These are phyloP conservation scores for Calonectria fujianensis DNA, from an alignment of 2,329 filamentous ascomycete genomes.

Conservation along the genomic window DNA sequence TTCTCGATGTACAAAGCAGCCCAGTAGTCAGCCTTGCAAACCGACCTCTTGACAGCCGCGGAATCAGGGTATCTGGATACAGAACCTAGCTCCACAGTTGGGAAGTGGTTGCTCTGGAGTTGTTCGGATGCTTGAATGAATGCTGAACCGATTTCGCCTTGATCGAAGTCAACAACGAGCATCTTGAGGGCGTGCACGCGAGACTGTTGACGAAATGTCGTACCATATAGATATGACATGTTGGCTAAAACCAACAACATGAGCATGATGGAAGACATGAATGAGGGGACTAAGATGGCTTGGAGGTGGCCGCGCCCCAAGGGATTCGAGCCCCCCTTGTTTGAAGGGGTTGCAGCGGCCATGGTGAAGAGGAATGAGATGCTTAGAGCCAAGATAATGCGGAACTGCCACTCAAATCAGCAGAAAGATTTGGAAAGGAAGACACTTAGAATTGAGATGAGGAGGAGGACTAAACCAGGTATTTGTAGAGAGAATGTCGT, in stretches of 20 bases:
- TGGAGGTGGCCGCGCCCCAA: neutral
- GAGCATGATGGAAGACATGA: constrained; percentile 25
- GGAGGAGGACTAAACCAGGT: neutral
- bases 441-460: neutral
- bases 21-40: constrained; percentile 21
- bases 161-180: constrained; percentile 31
- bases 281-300: constrained; percentile 1
- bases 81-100: constrained; percentile 3
- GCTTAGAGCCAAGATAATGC: neutral
- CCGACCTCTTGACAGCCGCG: constrained; percentile 5
- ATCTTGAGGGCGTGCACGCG: constrained; percentile 30
- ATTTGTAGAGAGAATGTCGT: neutral
- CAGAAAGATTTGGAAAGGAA: neutral
- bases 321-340: neutral
- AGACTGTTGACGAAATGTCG: constrained; percentile 5
- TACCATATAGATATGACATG: constrained; percentile 25
- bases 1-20: constrained; percentile 24
- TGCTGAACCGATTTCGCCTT: neutral
- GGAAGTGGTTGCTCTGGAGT: constrained; percentile 14
- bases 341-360: neutral
- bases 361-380: neutral
- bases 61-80: constrained; percentile 1
- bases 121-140: constrained; percentile 1
- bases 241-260: constrained; percentile 17
- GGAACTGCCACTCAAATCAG: neutral